Percentiles rank a stretch among this genome's conserved stretches.
phyloP scores from a whole-genome alignment of 331 rosid species.

The Prunus yedoensis region DNA sequence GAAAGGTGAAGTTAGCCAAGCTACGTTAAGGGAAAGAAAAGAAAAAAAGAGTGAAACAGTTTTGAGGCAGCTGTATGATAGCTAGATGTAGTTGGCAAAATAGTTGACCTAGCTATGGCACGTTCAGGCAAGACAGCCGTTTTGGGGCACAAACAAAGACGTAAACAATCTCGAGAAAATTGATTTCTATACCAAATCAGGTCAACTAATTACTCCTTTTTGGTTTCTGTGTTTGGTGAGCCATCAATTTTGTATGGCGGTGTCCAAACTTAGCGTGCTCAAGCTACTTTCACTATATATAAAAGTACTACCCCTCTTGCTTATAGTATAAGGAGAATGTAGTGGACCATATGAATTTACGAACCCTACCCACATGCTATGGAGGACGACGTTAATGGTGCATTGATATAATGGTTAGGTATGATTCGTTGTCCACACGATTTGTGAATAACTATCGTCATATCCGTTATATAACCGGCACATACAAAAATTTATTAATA shows the following conservation, averaged over 20 bases:
- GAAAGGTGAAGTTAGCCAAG: too few relatives aligned
- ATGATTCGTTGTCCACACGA: background rate
- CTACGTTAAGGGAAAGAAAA: too few relatives aligned
- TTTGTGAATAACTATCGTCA: background rate
- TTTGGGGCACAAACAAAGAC: background rate
- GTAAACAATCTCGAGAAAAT: background rate
- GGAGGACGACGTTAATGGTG: background rate
- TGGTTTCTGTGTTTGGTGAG: conserved; percentile 8
- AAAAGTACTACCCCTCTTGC: background rate
- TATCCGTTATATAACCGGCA: background rate
- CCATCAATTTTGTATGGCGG: background rate
- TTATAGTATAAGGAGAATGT: background rate
- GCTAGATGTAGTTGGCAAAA: background rate
- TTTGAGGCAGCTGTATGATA: too few relatives aligned
- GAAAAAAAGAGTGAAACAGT: too few relatives aligned
- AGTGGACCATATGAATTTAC: background rate
- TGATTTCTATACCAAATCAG: background rate
- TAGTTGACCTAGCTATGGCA: background rate
- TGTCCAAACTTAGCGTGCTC: background rate
- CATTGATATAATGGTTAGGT: background rate
- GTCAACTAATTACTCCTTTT: background rate
- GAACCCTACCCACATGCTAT: background rate
- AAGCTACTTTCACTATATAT: background rate
- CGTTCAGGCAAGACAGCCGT: background rate
- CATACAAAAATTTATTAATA: background rate